These are phyloP conservation scores for Prunus mume DNA, from an alignment of 306 rosid genomes.

Conservation along the genomic window DNA sequence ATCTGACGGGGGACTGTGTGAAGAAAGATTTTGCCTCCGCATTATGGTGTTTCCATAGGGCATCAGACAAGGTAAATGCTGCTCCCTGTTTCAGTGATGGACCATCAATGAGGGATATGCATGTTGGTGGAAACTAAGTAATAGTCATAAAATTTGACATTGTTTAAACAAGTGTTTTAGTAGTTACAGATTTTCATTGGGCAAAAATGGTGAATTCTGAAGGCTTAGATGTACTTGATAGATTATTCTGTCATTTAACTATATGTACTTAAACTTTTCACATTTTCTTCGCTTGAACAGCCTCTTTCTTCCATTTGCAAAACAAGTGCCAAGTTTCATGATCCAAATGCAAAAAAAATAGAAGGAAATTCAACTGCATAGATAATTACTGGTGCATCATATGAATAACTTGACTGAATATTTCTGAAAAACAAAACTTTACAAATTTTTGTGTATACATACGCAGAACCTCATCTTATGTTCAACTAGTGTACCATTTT, in stretches of 20 bases:
- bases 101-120: neutral
- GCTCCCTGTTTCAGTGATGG: neutral
- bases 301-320: neutral
- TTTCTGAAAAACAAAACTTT: neutral
- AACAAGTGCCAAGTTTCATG: neutral
- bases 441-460: no score
- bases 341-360: neutral
- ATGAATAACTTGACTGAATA: neutral
- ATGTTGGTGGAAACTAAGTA: constrained; percentile 3
- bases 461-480: neutral
- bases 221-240: neutral
- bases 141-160: neutral
- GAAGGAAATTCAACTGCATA: neutral
- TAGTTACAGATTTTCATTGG: neutral
- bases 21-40: constrained; percentile 74
- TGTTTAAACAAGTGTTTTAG: neutral
- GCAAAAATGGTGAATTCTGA: neutral
- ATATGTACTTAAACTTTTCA: neutral
- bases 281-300: neutral
- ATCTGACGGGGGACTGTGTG: constrained; percentile 84
- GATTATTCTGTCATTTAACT: neutral
- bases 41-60: constrained; percentile 89
- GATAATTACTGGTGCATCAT: neutral
- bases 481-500: neutral
- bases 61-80: constrained; percentile 75